phyloP scores from a whole-genome alignment of 306 rosid genomes.

The Fragaria ananassa region DNA sequence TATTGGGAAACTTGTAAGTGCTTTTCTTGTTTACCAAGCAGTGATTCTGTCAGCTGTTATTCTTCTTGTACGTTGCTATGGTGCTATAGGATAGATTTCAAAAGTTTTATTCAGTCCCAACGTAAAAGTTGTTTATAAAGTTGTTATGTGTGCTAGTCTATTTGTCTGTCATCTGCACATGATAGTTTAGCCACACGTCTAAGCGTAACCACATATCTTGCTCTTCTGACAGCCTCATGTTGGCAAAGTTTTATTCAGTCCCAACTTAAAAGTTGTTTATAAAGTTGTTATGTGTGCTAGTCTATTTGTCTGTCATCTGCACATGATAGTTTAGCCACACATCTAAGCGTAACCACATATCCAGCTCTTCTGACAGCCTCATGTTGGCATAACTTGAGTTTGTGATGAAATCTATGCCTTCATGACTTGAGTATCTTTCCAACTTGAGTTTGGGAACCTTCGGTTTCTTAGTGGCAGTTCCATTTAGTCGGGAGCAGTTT shows the following conservation, averaged over 20 bases:
- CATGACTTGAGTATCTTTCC: not conserved
- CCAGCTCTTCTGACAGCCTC: not conserved
- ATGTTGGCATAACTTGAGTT: not conserved
- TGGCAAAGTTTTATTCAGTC: not conserved
- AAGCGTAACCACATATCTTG: not conserved
- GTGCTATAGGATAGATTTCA: not conserved
- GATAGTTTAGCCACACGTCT: not conserved
- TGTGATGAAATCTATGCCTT: not conserved
- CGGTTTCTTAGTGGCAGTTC: not conserved
- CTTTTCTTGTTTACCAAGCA: constrained; percentile 5
- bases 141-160: not conserved
- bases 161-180: not conserved
- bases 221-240: not conserved
- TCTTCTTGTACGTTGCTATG: not conserved
- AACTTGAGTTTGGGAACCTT: not conserved
- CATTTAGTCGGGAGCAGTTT: too few species aligned
- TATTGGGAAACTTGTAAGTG: constrained; percentile 84
- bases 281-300: not conserved
- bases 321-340: not conserved
- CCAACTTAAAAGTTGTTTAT: not conserved
- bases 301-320: not conserved
- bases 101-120: not conserved
- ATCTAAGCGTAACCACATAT: not conserved
- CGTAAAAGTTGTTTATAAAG: not conserved
- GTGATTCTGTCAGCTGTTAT: not conserved